A percentile compares a stretch with the other conserved stretches of the same genome.
phyloP scores from a whole-genome alignment of 306 rosid species.

The Chamaecrista fasciculata region DNA sequence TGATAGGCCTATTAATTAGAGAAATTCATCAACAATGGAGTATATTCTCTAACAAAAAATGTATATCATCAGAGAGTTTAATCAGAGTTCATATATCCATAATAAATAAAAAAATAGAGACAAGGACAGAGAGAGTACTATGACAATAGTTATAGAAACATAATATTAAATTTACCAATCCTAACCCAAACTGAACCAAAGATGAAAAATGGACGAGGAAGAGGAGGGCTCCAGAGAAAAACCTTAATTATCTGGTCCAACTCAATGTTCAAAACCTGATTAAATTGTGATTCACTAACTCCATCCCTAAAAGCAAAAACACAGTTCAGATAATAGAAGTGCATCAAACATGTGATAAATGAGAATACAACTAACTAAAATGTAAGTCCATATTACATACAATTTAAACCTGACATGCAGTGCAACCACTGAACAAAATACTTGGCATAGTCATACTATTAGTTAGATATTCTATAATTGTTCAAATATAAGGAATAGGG shows the following conservation, averaged over 20 bases:
- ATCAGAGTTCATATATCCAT: too few species aligned
- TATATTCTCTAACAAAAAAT: neutral
- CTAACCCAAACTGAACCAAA: neutral
- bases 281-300: constrained; percentile 87
- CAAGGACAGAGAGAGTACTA: too few species aligned
- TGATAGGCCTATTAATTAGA: constrained; percentile 68
- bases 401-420: neutral
- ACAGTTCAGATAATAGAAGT: constrained; percentile 27
- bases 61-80: neutral
- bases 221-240: constrained; percentile 28
- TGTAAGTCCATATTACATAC: constrained; percentile 15
- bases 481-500: neutral
- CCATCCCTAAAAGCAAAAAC: constrained; percentile 68
- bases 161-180: neutral
- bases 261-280: constrained; percentile 83
- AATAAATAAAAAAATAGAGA: neutral
- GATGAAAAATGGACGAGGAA: constrained; percentile 6
- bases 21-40: constrained; percentile 19
- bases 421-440: constrained; percentile 22
- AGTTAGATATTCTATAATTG: neutral
- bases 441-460: neutral
- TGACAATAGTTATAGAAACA: neutral
- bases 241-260: constrained; percentile 86
- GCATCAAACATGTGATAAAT: constrained; percentile 4
- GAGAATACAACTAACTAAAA: constrained; percentile 2